Evolutionary conservation across 31 red algal genomes (phyloP).

Genomic region (Asparagopsis taxiformis): DNA sequence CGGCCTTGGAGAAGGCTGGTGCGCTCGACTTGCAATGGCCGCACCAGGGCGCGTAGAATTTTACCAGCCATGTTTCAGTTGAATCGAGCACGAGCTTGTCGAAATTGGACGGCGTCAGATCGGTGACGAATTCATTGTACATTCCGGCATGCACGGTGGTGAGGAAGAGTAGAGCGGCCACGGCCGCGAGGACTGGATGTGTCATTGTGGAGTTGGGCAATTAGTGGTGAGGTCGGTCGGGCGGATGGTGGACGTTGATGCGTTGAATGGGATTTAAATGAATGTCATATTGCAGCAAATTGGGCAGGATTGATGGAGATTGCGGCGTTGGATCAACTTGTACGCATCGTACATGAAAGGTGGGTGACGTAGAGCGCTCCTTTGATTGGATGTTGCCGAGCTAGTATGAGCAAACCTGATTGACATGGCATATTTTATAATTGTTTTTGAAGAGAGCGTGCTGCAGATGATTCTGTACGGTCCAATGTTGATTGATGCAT

Average conservation of each 20-base stretch:
- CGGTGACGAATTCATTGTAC: conserved; percentile 66
- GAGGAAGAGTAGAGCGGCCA: conserved; percentile 3
- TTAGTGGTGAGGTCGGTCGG: too few species aligned
- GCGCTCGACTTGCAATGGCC: conserved; percentile 95
- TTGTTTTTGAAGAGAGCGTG: neutral
- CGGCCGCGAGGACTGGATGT: neutral
- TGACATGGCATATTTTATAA: neutral
- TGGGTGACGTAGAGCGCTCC: too few species aligned
- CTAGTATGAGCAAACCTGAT: neutral
- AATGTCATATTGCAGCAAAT: too few species aligned
- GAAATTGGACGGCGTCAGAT: conserved; percentile 89
- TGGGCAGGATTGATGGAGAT: too few species aligned
- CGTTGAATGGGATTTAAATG: too few species aligned
- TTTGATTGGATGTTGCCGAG: too few species aligned
- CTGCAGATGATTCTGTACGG: neutral
- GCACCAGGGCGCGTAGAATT: conserved; percentile 98
- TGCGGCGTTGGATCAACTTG: too few species aligned
- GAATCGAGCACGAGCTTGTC: conserved; percentile 77
- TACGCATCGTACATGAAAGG: too few species aligned
- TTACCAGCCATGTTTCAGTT: conserved; percentile 88
- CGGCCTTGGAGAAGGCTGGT: conserved; percentile 88
- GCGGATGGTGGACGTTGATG: too few species aligned
- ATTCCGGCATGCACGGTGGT: conserved; percentile 27
- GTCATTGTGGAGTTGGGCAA: too few species aligned
- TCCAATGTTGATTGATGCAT: neutral